Evolutionary conservation across 1,284 basidiomycete genomes (phyloP).

Genomic region (Erythrobasidium hasegawianum): DNA sequence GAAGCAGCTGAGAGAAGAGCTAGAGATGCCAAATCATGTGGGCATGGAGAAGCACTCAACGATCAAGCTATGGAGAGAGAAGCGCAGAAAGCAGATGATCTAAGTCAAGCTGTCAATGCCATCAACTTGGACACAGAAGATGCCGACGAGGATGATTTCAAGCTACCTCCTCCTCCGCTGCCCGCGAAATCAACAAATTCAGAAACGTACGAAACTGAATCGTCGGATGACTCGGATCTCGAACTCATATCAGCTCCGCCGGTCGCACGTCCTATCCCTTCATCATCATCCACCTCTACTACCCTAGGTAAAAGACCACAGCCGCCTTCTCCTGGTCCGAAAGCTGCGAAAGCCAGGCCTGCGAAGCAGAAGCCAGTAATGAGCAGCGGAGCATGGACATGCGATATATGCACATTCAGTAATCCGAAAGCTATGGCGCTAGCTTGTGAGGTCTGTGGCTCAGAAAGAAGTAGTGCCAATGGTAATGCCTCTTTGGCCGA

Average conservation of each 20-base stretch:
- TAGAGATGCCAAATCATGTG: constrained; percentile 68
- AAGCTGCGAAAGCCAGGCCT: neutral
- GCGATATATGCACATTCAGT: constrained; percentile 17
- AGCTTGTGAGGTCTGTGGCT: constrained; percentile 15
- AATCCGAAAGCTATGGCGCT: constrained; percentile 1
- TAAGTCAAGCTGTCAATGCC: neutral
- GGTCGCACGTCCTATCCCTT: neutral
- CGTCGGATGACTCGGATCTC: constrained; percentile 22
- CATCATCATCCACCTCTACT: neutral
- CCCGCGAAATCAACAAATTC: neutral
- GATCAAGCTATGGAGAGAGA: constrained; percentile 16
- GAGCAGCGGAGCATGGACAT: constrained; percentile 3
- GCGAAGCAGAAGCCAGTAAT: neutral
- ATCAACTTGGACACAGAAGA: neutral
- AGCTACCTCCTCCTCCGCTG: neutral
- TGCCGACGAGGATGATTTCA: neutral
- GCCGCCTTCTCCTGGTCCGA: neutral
- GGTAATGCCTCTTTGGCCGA: neutral
- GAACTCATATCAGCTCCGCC: neutral
- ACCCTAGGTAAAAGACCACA: neutral
- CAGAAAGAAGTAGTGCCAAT: neutral
- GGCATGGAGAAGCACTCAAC: constrained; percentile 49
- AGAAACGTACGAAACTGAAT: neutral
- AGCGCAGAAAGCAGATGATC: constrained; percentile 12
- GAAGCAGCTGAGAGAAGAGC: constrained; percentile 77